phyloP scores from a whole-genome alignment of 2,329 filamentous ascomycete species.

The Sphaerulina vaccinii region DNA sequence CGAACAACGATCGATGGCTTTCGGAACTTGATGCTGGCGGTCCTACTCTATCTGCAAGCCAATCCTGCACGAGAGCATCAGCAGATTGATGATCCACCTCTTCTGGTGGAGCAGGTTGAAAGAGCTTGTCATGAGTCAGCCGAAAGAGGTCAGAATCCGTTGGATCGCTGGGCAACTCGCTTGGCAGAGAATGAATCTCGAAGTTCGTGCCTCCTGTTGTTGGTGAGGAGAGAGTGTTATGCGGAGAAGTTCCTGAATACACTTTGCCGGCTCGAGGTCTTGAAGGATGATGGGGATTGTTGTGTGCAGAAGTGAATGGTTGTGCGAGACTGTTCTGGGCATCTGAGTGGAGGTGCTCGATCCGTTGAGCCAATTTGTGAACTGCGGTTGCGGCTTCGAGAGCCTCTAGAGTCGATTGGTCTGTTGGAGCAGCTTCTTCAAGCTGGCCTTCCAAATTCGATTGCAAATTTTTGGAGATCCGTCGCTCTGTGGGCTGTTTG shows the following conservation, averaged over 20 bases:
- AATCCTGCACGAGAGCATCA: neutral
- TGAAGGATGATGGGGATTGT: too few relatives aligned
- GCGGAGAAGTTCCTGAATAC: constrained; percentile 1
- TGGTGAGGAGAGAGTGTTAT: neutral
- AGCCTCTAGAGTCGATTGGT: neutral
- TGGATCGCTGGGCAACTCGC: neutral
- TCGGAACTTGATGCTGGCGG: neutral
- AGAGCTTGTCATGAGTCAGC: neutral
- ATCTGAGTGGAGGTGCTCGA: too few relatives aligned
- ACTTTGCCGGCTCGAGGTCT: neutral
- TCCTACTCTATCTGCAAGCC: neutral
- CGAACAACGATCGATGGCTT: neutral
- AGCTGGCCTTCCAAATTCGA: too few relatives aligned
- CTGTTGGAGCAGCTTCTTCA: neutral
- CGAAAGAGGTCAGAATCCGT: constrained; percentile 5
- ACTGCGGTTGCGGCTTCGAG: constrained; percentile 5
- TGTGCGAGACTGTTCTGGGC: too few relatives aligned
- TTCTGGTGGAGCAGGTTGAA: neutral
- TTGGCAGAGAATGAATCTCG: neutral
- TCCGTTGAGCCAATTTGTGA: too few relatives aligned
- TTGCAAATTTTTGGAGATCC: too few relatives aligned
- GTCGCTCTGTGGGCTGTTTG: neutral
- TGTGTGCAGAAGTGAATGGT: too few relatives aligned
- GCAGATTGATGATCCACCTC: neutral
- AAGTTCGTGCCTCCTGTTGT: neutral